Evolutionary conservation across 345 rosid genomes (phyloP).

Genomic region (Euphorbia tirucalli): DNA sequence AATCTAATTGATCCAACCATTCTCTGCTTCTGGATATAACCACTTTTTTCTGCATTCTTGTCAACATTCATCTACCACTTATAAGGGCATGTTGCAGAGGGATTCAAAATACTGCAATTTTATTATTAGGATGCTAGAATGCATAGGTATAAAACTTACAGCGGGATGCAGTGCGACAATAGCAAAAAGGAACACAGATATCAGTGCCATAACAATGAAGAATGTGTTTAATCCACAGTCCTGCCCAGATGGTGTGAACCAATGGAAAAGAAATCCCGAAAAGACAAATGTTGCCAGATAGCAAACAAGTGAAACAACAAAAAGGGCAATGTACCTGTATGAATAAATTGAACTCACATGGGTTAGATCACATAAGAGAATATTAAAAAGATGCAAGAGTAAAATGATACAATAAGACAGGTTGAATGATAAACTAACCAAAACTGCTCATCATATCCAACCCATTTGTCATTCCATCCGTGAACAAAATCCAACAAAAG

Average conservation of each 20-base stretch:
- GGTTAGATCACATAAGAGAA: slow-evolving; percentile 6
- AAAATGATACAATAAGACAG: background rate
- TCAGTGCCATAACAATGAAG: slow-evolving; percentile 72
- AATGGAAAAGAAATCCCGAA: slow-evolving; percentile 95
- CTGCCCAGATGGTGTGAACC: slow-evolving; percentile 96
- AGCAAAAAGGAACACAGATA: slow-evolving; percentile 66
- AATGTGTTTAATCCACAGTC: slow-evolving; percentile 95
- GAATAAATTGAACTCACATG: background rate
- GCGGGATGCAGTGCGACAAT: slow-evolving; percentile 85
- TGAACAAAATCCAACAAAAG: slow-evolving; percentile 98
- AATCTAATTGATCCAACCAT: background rate
- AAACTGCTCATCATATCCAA: slow-evolving; percentile 92
- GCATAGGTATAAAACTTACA: slow-evolving; percentile 48
- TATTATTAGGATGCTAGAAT: background rate
- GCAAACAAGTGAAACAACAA: slow-evolving; percentile 83
- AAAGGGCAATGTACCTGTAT: slow-evolving; percentile 73
- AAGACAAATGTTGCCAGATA: slow-evolving; percentile 77
- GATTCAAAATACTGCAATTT: no score
- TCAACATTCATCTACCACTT: background rate
- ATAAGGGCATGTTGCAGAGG: no score
- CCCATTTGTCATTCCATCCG: slow-evolving; percentile 99
- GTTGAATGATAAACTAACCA: slow-evolving; percentile 56
- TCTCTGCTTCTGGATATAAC: background rate
- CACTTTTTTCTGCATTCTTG: background rate
- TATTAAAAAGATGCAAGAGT: background rate